Percentiles rank a stretch among this genome's conserved stretches.
phyloP scores from a whole-genome alignment of 768 basidiomycete species.

The Lentinula detonsa region DNA sequence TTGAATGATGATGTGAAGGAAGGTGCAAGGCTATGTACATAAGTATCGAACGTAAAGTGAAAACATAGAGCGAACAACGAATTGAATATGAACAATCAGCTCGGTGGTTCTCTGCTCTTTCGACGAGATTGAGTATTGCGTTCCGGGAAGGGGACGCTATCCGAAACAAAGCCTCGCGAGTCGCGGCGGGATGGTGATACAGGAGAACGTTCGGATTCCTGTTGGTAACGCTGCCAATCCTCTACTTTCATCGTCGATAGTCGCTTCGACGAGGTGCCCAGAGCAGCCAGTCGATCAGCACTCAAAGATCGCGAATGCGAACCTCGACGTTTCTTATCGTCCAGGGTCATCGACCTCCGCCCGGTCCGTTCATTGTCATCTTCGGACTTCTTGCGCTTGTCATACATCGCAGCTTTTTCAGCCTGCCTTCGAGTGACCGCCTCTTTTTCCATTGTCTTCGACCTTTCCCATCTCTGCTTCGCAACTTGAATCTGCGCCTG shows the following conservation, averaged over 20 bases:
- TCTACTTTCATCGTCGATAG: constrained; percentile 77
- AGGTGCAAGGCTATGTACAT: constrained; percentile 9
- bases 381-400: constrained; percentile 43
- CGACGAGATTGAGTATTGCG: constrained; percentile 20
- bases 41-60: constrained; percentile 18
- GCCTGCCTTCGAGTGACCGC: constrained; percentile 67
- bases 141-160: constrained; percentile 53
- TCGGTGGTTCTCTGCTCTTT: constrained; percentile 25
- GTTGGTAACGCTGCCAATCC: constrained; percentile 78
- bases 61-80: constrained; percentile 24
- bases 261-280: constrained; percentile 47
- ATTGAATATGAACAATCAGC: constrained; percentile 11
- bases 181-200: constrained; percentile 19
- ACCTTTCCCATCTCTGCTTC: constrained; percentile 76
- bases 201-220: constrained; percentile 28
- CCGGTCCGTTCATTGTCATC: constrained; percentile 30
- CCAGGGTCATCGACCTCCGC: constrained; percentile 22
- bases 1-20: not conserved
- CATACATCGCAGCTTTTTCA: constrained; percentile 56
- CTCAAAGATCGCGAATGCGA: constrained; percentile 54
- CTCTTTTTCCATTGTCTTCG: constrained; percentile 68
- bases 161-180: constrained; percentile 22
- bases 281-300: constrained; percentile 50
- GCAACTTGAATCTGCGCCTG: constrained; percentile 72
- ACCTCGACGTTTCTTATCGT: constrained; percentile 25